Conservation (phyloP, 176 grass and related monocot species). For the Cenchrus fungigraminus region DNA sequence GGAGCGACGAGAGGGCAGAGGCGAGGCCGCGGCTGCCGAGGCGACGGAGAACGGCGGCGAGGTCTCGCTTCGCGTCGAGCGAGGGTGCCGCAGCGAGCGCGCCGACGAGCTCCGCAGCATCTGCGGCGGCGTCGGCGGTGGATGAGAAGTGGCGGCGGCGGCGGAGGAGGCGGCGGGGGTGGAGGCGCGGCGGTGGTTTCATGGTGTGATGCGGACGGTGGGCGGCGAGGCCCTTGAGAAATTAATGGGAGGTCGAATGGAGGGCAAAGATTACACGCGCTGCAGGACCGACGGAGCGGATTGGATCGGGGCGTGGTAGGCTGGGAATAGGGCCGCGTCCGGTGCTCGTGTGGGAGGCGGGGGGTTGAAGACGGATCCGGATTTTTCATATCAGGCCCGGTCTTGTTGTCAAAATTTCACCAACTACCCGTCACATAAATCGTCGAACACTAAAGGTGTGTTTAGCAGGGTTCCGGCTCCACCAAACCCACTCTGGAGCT, state of each 20-base stretch:
- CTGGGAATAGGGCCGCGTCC: not conserved
- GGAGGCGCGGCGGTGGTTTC: constrained; percentile 48
- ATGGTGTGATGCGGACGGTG: constrained; percentile 39
- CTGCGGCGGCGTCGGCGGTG: not conserved
- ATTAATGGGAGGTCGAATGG: not conserved
- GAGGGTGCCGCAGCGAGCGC: constrained; percentile 39
- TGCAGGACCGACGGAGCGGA: not conserved
- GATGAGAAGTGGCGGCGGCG: constrained; percentile 23
- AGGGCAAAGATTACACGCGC: not conserved
- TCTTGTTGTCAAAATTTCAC: no score
- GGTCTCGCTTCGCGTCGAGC: constrained; percentile 34
- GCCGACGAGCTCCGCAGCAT: constrained; percentile 9
- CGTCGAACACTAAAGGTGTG: no score
- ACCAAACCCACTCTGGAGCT: no score
- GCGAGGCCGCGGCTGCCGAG: constrained; percentile 44
- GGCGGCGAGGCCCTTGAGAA: constrained; percentile 3
- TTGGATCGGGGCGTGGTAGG: not conserved
- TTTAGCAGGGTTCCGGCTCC: no score
- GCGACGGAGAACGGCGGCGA: constrained; percentile 42
- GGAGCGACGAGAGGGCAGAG: constrained; percentile 46
- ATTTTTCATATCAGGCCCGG: no score
- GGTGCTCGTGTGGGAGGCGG: not conserved
- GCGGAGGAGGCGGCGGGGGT: not conserved
- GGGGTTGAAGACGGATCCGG: no score
- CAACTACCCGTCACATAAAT: no score